Conservation (phyloP, 192 early-diverging fungal species). For the Rhizophagus sp. region DNA sequence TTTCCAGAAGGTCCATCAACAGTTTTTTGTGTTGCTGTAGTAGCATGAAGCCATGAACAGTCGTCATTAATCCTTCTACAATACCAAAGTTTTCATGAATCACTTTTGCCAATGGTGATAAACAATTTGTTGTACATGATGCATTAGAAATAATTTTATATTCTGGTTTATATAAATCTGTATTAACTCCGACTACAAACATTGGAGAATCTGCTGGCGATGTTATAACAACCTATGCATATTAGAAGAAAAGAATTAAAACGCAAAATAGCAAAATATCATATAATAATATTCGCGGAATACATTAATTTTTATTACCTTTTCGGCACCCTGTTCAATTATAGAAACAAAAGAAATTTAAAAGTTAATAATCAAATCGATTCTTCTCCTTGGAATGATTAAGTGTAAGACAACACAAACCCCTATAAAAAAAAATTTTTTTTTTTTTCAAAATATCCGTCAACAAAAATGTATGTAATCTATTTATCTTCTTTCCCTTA, state of each 20-base stretch:
- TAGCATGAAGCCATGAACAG: conserved; percentile 97
- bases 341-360: neutral
- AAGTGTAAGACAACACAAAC: neutral
- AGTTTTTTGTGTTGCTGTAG: conserved; percentile 99
- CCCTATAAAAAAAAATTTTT: neutral
- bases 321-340: neutral
- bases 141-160: conserved; percentile 95
- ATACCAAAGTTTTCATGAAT: conserved; percentile 96
- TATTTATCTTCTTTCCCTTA: no score
- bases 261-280: neutral
- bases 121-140: conserved; percentile 99
- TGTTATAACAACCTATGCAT: conserved; percentile 91
- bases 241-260: neutral
- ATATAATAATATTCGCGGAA: neutral
- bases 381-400: neutral
- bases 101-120: conserved; percentile 96
- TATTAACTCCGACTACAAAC: conserved; percentile 98
- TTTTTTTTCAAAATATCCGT: neutral
- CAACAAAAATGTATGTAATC: no score
- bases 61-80: conserved; percentile 97
- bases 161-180: conserved; percentile 85
- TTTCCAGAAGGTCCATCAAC: conserved; percentile 92
- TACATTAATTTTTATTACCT: neutral
- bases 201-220: conserved; percentile 95
- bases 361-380: neutral